Evolutionary conservation across 768 basidiomycete species (phyloP), one percentile per base, ranked within the genome.

Genomic region (Boletus tylopilopsis): DNA sequence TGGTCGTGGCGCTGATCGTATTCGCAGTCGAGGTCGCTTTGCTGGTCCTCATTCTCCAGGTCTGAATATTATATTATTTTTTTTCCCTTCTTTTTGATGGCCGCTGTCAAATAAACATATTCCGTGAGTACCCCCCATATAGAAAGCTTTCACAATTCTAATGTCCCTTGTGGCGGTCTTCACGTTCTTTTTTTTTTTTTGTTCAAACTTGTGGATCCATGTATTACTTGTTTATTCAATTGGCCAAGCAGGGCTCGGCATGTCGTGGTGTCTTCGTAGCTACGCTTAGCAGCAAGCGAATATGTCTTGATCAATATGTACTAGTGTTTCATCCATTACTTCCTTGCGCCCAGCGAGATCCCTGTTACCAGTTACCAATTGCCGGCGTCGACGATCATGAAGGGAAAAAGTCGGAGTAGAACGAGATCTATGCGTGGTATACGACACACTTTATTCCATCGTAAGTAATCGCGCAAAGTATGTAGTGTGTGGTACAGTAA

Each of bases 1-100:
- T 63, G 1, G 70, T 75, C 12, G 78, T 91, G 7, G 74, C 82
- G 0, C 58, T 71, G 13, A 70, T 87, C 2, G 87, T 90, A 0
- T 76, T 78, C 2, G 70, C 70, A 0, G 77, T 87, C 16, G 87
- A 91, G 59, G 66, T 90, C 36, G 79, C 73, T 0, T 69, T 92
- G 36, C 68, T 92, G 8, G 76, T 79, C 2, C 72, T 92, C 38
- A 72, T 92, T 29, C 55, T 88, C 45, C 65, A 43, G 47, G 10
- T 64, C 42, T 61, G 40, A 59, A 22, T n/a, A n/a, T n/a, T n/a
- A n/a, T n/a, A n/a, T n/a, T n/a, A n/a, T n/a, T n/a, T n/a, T n/a
- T n/a, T n/a, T n/a, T n/a, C n/a, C n/a, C 1, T 29, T 7, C 3
- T 27, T 23, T 36, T 8, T 42, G 54, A 50, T 51, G 19, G 42